Evolutionary conservation across 345 rosid genomes (phyloP).

Genomic region (Boechera divaricarpa): DNA sequence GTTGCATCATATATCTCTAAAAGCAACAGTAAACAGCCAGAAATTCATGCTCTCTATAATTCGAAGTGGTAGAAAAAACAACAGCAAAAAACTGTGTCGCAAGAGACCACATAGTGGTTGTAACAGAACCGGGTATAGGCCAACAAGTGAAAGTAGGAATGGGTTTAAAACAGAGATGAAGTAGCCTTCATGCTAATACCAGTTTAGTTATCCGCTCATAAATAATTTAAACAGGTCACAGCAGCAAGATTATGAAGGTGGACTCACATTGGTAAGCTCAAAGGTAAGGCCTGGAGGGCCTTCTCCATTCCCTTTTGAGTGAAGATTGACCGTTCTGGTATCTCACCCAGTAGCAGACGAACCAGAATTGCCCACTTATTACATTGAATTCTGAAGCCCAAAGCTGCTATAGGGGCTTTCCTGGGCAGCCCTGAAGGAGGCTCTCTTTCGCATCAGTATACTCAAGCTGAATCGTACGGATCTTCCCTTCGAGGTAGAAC

Average conservation of each 20-base stretch:
- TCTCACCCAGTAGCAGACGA: constrained; percentile 79
- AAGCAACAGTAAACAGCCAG: neutral
- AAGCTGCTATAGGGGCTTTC: constrained; percentile 84
- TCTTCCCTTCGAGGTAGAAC: constrained; percentile 90
- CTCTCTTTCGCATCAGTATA: constrained; percentile 93
- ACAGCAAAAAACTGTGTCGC: neutral
- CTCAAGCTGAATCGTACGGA: constrained; percentile 87
- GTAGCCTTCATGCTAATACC: neutral
- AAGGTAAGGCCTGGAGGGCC: constrained; percentile 84
- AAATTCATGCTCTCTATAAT: neutral
- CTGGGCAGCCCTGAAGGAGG: constrained; percentile 90
- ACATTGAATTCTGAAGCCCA: constrained; percentile 77
- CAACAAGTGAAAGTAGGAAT: constrained; percentile 9
- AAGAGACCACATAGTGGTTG: neutral
- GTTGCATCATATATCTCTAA: constrained; percentile 28
- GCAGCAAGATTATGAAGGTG: constrained; percentile 11
- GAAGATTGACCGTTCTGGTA: constrained; percentile 83
- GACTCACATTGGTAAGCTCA: constrained; percentile 88
- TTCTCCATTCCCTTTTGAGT: constrained; percentile 91
- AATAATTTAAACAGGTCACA: neutral
- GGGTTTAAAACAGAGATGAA: constrained; percentile 5
- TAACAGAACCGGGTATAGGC: neutral
- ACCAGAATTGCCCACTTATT: constrained; percentile 90
- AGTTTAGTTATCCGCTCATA: neutral
- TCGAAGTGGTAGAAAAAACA: neutral